Base-by-base conservation (phyloP, 2,329 filamentous ascomycete genomes). In the Nectriaceae sp. region DNA sequence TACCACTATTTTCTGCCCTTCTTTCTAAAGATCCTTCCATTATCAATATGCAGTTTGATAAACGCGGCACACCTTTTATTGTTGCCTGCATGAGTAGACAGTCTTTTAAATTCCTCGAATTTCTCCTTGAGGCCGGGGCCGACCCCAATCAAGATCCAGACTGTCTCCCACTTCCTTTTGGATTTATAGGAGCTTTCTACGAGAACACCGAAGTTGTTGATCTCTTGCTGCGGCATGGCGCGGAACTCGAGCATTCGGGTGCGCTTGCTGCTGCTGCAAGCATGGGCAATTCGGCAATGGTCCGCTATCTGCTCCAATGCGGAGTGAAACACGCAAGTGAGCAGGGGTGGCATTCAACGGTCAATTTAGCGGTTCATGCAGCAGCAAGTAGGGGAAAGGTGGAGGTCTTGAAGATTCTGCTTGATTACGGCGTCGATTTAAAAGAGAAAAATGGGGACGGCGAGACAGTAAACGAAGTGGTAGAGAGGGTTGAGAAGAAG, bases 51-150 rank as follows among this genome's bases (percentile, higher is more conserved):
- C 45, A 40, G 8, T 52, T 52, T 21, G 47, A 52, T 10, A 35
- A 15, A 5, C 40, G 44, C 8, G 53, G 53, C 15, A 42, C 53
- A 4, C 47, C 51, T 15, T 39, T 56, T 15, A 38, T 42, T 6
- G 44, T 47, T 11, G 53, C 53, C 4, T 56, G 51, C 38, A 39
- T 47, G 49, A 24, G 41, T 29, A 31, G 36, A 5, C 42, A 50
- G 33, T 22, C 42, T 3, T 13, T 39, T 11, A 44, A 51, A 6
- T 51, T 42, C 16, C 29, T 55, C 20, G 31, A 21, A 13, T 51
- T 47, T 19, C 26, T 55, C 2, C 53, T 55, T 36, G 45, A 51
- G 8, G 15, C 33, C 2, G 53, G 53, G n/a, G 50, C 47, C n/a
- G 53, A 55, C 22, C 53, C 53, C 3, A 53, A 55, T 21, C 49